Conservation (phyloP, 1,284 basidiomycete genomes). For the Sutorius eximius region DNA sequence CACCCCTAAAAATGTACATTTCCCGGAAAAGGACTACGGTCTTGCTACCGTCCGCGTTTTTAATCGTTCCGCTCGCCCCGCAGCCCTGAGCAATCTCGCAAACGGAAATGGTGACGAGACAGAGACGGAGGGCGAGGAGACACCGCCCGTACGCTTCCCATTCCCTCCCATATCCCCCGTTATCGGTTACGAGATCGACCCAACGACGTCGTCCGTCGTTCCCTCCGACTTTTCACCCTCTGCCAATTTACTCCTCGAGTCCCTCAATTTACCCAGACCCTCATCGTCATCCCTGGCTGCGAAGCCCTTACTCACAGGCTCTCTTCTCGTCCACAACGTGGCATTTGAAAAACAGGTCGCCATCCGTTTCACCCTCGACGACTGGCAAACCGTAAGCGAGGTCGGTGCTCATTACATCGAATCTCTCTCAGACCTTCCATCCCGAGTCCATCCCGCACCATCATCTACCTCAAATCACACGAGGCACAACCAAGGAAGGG, state of each 20-base stretch:
- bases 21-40: constrained; percentile 61
- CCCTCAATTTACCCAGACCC: constrained; percentile 45
- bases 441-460: constrained; percentile 36
- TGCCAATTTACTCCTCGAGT: constrained; percentile 52
- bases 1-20: constrained; percentile 86
- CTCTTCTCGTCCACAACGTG: constrained; percentile 80
- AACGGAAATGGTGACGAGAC: constrained; percentile 60
- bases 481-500: constrained; percentile 13
- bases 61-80: constrained; percentile 77
- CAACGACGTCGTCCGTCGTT: constrained; percentile 41
- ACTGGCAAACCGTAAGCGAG: constrained; percentile 92
- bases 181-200: constrained; percentile 52
- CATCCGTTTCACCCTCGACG: constrained; percentile 89
- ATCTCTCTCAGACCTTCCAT: constrained; percentile 47
- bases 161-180: constrained; percentile 52
- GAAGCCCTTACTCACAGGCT: constrained; percentile 52
- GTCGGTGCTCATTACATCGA: constrained; percentile 69
- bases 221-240: constrained; percentile 39
- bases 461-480: constrained; percentile 33
- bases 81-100: constrained; percentile 46
- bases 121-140: constrained; percentile 67
- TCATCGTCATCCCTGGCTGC: constrained; percentile 23
- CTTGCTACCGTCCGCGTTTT: constrained; percentile 87
- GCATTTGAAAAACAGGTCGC: constrained; percentile 87
- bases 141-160: constrained; percentile 30